These are phyloP conservation scores for Metarhizium album DNA, from an alignment of 2,329 filamentous ascomycete species.

Conservation along the genomic window DNA sequence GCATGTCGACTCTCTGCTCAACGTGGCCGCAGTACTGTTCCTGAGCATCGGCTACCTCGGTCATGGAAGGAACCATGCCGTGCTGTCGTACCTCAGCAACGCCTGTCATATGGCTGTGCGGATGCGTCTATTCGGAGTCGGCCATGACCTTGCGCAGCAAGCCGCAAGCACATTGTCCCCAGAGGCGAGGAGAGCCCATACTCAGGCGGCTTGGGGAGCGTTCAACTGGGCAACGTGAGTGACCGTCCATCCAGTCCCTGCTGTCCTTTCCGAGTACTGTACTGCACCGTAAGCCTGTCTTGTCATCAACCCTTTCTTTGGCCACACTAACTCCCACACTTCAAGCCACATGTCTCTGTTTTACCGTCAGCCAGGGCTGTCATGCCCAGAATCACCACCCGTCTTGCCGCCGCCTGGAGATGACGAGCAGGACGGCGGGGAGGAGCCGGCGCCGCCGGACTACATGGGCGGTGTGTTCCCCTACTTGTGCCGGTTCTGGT, in stretches of 20 bases:
- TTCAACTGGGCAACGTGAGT: constrained; percentile 30
- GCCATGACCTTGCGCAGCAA: not conserved
- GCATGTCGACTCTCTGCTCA: constrained; percentile 5
- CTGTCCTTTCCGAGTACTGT: no score
- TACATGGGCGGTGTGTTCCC: not conserved
- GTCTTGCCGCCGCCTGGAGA: constrained; percentile 10
- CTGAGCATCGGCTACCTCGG: constrained; percentile 23
- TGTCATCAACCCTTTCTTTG: no score
- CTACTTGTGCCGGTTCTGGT: not conserved
- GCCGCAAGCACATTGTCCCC: constrained; percentile 2
- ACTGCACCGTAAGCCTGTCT: no score
- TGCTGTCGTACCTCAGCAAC: constrained; percentile 19
- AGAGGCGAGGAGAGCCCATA: constrained; percentile 7
- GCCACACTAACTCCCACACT: not conserved
- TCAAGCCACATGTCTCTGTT: constrained; percentile 21
- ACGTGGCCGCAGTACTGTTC: constrained; percentile 22
- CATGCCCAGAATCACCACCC: constrained; percentile 13
- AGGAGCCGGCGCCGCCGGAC: not conserved
- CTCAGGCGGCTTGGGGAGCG: constrained; percentile 18
- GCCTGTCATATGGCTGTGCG: constrained; percentile 20
- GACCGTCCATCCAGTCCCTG: no score
- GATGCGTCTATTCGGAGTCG: constrained; percentile 19
- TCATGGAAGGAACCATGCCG: constrained; percentile 23
- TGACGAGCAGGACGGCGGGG: not conserved
- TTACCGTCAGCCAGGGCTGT: constrained; percentile 23